These are phyloP conservation scores for Lyophyllum atratum DNA, from an alignment of 768 basidiomycete genomes.

Conservation along the genomic window DNA sequence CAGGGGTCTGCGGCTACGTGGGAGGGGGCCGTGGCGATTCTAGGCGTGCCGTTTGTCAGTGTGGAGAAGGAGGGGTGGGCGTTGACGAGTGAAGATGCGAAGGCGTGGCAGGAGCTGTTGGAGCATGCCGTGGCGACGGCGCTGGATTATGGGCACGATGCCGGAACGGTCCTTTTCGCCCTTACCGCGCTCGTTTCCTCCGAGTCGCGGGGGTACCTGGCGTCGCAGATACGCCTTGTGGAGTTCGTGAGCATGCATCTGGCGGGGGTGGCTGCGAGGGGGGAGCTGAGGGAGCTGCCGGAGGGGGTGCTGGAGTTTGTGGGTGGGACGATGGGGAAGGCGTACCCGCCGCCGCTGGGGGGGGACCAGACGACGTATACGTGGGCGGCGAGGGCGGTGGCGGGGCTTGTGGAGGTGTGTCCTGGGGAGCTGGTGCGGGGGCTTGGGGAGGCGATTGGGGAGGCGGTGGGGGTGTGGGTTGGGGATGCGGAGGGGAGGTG, in stretches of 20 bases:
- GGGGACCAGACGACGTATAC: constrained; percentile 52
- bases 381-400: constrained; percentile 65
- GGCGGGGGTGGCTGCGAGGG: constrained; percentile 33
- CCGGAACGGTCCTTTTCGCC: constrained; percentile 52
- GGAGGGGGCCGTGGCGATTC: constrained; percentile 55
- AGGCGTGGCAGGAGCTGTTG: constrained; percentile 62
- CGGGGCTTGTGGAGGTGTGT: constrained; percentile 54
- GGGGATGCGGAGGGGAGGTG: constrained; percentile 57
- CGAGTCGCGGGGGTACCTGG: too few relatives aligned
- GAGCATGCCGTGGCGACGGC: constrained; percentile 53
- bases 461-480: constrained; percentile 62
- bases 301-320: constrained; percentile 56
- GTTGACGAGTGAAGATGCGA: constrained; percentile 49
- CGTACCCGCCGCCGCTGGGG: constrained; percentile 63
- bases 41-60: constrained; percentile 63
- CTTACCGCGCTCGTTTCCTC: constrained; percentile 40
- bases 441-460: constrained; percentile 37
- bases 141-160: constrained; percentile 61
- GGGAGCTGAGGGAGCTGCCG: constrained; percentile 55
- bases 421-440: constrained; percentile 29
- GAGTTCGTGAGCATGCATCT: constrained; percentile 63
- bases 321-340: constrained; percentile 56
- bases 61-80: constrained; percentile 10
- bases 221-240: constrained; percentile 48
- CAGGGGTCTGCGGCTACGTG: constrained; percentile 43